phyloP scores from a whole-genome alignment of 2,329 filamentous ascomycete genomes.

The Colletotrichum tanaceti region DNA sequence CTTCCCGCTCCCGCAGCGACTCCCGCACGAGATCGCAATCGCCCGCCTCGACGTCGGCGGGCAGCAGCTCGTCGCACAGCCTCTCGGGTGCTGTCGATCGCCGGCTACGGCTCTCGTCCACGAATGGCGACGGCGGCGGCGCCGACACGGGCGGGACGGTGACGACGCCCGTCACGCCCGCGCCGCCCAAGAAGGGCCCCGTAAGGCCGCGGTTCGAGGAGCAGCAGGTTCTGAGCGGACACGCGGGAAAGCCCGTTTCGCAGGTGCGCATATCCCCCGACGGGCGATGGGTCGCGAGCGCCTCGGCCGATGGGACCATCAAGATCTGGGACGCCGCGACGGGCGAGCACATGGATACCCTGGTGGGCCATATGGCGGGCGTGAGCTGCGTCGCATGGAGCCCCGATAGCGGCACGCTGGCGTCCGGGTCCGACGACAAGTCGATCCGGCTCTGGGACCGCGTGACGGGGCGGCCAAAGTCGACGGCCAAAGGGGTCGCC shows the following conservation, averaged over 20 bases:
- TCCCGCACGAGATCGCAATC: conserved; percentile 51
- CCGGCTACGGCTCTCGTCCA: conserved; percentile 40
- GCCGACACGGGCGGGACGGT: conserved; percentile 43
- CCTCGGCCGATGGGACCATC: conserved; percentile 88
- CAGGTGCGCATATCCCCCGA: conserved; percentile 93
- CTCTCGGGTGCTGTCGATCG: conserved; percentile 36
- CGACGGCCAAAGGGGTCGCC: conserved; percentile 52
- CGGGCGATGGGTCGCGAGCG: conserved; percentile 88
- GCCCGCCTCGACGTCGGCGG: conserved; percentile 46
- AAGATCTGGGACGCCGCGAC: conserved; percentile 89
- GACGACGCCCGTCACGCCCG: conserved; percentile 32
- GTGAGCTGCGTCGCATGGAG: conserved; percentile 95
- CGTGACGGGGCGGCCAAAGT: conserved; percentile 67
- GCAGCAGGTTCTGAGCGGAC: conserved; percentile 75
- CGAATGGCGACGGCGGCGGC: conserved; percentile 48
- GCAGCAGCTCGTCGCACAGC: conserved; percentile 42
- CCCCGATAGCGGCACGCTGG: conserved; percentile 86
- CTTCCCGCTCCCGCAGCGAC: conserved; percentile 48
- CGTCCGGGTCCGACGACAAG: conserved; percentile 96
- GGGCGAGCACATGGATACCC: conserved; percentile 84
- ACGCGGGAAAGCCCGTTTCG: conserved; percentile 78
- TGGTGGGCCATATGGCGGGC: conserved; percentile 93
- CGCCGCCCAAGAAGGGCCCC: conserved; percentile 41
- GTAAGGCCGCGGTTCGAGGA: conserved; percentile 30
- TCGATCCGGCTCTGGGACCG: conserved; percentile 92